Conservation (phyloP, 1,284 basidiomycete genomes). For the Ustilago sp. region DNA sequence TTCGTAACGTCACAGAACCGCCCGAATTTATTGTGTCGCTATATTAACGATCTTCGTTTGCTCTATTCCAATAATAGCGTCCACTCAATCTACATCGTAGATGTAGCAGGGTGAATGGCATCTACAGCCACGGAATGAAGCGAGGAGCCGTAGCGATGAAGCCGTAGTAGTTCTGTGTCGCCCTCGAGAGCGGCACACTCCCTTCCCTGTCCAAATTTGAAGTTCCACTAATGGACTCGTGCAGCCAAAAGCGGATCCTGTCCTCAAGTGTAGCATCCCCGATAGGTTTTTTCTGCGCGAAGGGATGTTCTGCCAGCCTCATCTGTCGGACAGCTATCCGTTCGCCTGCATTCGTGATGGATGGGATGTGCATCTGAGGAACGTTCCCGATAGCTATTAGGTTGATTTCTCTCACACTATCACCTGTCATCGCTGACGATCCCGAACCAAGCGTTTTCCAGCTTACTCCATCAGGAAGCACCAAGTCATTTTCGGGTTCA, state of each 20-base stretch:
- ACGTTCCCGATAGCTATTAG: constrained; percentile 33
- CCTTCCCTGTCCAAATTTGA: neutral
- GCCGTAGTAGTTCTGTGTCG: constrained; percentile 46
- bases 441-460: constrained; percentile 19
- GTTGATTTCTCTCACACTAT: constrained; percentile 8
- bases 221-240: constrained; percentile 29
- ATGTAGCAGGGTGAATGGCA: neutral
- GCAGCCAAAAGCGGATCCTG: constrained; percentile 41
- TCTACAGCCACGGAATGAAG: constrained; percentile 30
- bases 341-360: neutral
- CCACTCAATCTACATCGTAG: neutral
- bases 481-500: neutral
- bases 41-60: no score
- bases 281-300: constrained; percentile 21
- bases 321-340: constrained; percentile 28
- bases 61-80: no score
- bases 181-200: constrained; percentile 11
- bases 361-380: constrained; percentile 22
- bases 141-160: constrained; percentile 21
- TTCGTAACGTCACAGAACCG: neutral
- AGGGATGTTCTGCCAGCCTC: constrained; percentile 25
- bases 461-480: constrained; percentile 20
- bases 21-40: no score
- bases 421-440: neutral
- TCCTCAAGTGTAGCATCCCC: constrained; percentile 16